These are phyloP conservation scores for Alternaria brassicicola DNA, from an alignment of 2,329 filamentous ascomycete genomes.

Conservation along the genomic window DNA sequence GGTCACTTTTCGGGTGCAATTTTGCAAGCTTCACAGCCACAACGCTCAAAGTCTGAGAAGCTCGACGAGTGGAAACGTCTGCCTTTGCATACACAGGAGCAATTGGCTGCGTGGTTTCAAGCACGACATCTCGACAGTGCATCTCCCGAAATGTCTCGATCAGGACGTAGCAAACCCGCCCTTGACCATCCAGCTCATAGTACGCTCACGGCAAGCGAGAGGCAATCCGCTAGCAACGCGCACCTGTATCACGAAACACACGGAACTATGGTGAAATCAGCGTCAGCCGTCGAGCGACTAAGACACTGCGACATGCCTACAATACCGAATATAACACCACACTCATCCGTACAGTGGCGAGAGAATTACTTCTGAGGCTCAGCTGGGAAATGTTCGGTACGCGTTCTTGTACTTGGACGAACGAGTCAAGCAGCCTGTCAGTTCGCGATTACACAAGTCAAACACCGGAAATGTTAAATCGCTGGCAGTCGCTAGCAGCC, in stretches of 20 bases:
- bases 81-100: constrained; percentile 25
- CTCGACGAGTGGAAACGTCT: constrained; percentile 33
- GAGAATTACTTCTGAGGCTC: constrained; percentile 4
- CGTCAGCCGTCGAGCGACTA: not conserved
- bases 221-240: not conserved
- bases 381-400: not conserved
- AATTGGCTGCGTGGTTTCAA: constrained; percentile 30
- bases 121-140: constrained; percentile 16
- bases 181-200: not conserved
- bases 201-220: not conserved
- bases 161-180: not conserved
- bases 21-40: not conserved
- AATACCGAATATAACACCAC: not conserved
- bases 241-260: not conserved
- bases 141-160: constrained; percentile 1
- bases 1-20: not conserved
- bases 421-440: not conserved
- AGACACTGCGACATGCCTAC: not conserved
- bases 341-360: not conserved
- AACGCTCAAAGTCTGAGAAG: constrained; percentile 31
- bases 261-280: not conserved
- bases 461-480: not conserved
- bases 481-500: not conserved
- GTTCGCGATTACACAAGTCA: not conserved
- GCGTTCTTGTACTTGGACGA: too few relatives aligned